These are phyloP conservation scores for Cryptococcus depauperatus DNA, from an alignment of 1,284 basidiomycete species.

Conservation along the genomic window DNA sequence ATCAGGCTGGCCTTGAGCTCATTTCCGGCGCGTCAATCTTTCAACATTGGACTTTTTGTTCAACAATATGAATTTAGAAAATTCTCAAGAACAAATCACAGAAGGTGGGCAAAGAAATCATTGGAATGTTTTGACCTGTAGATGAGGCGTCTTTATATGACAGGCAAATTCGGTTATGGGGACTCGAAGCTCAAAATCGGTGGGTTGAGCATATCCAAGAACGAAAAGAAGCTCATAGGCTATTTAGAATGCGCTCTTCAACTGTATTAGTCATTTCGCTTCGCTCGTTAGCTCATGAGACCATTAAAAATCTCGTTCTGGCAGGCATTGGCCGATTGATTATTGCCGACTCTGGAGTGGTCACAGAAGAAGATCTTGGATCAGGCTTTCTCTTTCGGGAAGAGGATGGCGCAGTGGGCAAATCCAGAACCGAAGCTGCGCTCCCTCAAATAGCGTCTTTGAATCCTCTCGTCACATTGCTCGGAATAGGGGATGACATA, in stretches of 20 bases:
- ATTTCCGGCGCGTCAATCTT: neutral
- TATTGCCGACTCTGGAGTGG: conserved; percentile 49
- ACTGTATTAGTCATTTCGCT: conserved; percentile 79
- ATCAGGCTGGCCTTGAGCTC: conserved; percentile 1
- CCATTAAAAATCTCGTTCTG: conserved; percentile 77
- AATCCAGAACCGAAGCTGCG: conserved; percentile 76
- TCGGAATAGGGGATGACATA: conserved; percentile 50
- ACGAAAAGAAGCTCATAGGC: neutral
- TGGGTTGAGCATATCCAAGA: conserved; percentile 41
- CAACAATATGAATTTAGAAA: neutral
- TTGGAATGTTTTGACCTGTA: conserved; percentile 22
- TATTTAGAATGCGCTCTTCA: conserved; percentile 77
- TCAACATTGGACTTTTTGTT: neutral
- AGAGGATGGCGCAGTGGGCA: conserved; percentile 67
- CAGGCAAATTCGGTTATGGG: conserved; percentile 95
- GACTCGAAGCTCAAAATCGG: conserved; percentile 93
- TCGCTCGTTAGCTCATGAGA: conserved; percentile 83
- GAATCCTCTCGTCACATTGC: conserved; percentile 83
- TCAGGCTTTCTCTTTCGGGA: conserved; percentile 91
- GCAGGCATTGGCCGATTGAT: conserved; percentile 53
- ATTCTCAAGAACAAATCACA: conserved; percentile 27
- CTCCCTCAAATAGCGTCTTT: conserved; percentile 74
- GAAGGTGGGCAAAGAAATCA: conserved; percentile 24
- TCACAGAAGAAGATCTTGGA: conserved; percentile 67
- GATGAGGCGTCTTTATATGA: conserved; percentile 87